Percentiles rank a stretch among this genome's conserved stretches.
These are phyloP conservation scores for Chenopodium quinoa DNA, from an alignment of 148 eudicot genomes.

Conservation along the genomic window DNA sequence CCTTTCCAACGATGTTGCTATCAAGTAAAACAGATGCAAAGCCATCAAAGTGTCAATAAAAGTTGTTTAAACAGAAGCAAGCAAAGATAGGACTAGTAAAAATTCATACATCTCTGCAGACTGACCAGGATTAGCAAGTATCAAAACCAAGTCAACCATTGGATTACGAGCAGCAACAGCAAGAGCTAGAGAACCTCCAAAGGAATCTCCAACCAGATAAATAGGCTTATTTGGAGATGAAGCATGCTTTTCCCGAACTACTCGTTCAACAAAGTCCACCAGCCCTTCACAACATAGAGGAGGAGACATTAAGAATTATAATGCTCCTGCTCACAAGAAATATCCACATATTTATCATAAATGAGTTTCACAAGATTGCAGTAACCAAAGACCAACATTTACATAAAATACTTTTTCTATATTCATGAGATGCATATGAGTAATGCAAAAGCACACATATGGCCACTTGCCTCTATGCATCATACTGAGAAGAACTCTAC, in stretches of 20 bases:
- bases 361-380: conserved; percentile 4
- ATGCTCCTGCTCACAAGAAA: not conserved
- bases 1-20: conserved; percentile 91
- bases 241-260: conserved; percentile 63
- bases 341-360: not conserved
- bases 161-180: conserved; percentile 93
- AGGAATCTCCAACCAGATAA: conserved; percentile 90
- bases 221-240: conserved; percentile 75
- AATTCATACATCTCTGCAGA: conserved; percentile 14
- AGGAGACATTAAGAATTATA: conserved; percentile 5
- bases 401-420: not conserved
- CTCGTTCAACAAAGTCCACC: conserved; percentile 65
- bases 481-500: not conserved
- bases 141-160: conserved; percentile 63
- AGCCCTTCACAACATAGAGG: conserved; percentile 42
- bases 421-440: not conserved
- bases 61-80: not conserved
- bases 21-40: conserved; percentile 20
- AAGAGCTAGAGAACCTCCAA: conserved; percentile 93
- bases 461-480: not conserved
- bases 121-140: conserved; percentile 94
- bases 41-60: conserved; percentile 12
- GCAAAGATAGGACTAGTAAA: not conserved
- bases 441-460: not conserved
- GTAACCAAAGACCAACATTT: not conserved